Evolutionary conservation across 148 eudicot genomes (phyloP), one percentile per base, ranked within the genome.

Genomic region (Cornus suecica): DNA sequence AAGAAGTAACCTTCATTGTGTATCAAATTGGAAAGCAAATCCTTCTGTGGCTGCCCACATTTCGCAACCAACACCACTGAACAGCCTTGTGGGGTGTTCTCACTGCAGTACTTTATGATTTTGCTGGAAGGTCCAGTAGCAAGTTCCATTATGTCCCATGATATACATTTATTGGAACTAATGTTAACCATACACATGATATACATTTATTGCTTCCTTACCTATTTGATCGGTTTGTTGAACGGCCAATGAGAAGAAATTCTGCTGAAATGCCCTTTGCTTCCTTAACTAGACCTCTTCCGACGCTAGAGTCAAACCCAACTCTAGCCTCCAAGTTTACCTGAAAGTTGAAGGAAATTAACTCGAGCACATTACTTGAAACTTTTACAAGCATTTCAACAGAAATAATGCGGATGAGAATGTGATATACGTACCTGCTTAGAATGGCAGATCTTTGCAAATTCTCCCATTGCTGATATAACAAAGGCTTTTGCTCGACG

Each of bases 291-390:
- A 94, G 87, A 5, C 95, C 92, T 72, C 45, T 82, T 29, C 86
- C 90, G 20, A 74, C 64, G 67, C 82, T 88, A 2, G 95, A 82
- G 71, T 87, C 85, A 60, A 88, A 83, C 25, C 79, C 83, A 54
- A 94, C 97, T 81, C 91, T 87, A 61, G 98, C 98, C 77, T 94
- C 97, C 84, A 94, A 76, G 75, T 86, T 81, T 15, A 94, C 90
- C 98, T 94, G 84, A 63, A 69, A 67, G 15, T 58, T 3, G 24
- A 3, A 58, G 42, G 9, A 37, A 58, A 58, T 8, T 58, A 20
- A 4, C 24, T n/a, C n/a, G n/a, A n/a, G 8, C 2, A 5, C 62
- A 22, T 22, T 22, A 0, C 0, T 37, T 58, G 3, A 4, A 58
- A 58, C 62, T 58, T 58, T 22, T 58, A 58, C 24, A 0, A 58